Evolutionary conservation across 2,329 filamentous ascomycete genomes (phyloP).

Genomic region (Mariannaea elegans): DNA sequence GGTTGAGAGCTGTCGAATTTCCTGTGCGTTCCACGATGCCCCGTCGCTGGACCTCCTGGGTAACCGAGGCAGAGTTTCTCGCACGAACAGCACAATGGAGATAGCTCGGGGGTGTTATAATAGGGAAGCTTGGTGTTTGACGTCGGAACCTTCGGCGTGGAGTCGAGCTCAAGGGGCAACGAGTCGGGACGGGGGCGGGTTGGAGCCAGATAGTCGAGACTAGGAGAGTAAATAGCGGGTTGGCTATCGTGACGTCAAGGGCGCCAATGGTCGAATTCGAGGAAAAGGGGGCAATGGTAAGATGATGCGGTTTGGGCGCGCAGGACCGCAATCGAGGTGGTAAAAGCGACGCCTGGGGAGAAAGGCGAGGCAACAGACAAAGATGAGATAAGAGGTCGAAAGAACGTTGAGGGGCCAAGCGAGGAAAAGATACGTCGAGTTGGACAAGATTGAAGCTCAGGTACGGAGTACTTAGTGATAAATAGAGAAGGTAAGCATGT

Average conservation of each 20-base stretch:
- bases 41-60: conserved; percentile 17
- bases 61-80: conserved; percentile 9
- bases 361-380: not conserved
- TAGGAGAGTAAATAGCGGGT: conserved; percentile 4
- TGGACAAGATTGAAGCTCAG: conserved; percentile 19
- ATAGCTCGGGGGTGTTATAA: conserved; percentile 8
- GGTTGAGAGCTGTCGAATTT: conserved; percentile 31
- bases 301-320: conserved; percentile 3
- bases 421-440: conserved; percentile 22
- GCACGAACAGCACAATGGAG: conserved; percentile 8
- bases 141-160: conserved; percentile 28
- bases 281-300: conserved; percentile 8
- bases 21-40: conserved; percentile 28
- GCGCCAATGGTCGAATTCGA: conserved; percentile 3
- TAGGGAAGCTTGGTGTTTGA: not conserved
- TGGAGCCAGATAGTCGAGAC: conserved; percentile 16
- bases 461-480: not conserved
- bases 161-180: conserved; percentile 26
- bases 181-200: conserved; percentile 4
- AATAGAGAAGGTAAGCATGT: conserved; percentile 4
- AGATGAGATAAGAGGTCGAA: not conserved
- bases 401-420: conserved; percentile 4
- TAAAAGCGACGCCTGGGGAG: not conserved
- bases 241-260: conserved; percentile 38
- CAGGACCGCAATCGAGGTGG: not conserved